These are phyloP conservation scores for Crotalaria pallida DNA, from an alignment of 306 rosid species.

Conservation along the genomic window DNA sequence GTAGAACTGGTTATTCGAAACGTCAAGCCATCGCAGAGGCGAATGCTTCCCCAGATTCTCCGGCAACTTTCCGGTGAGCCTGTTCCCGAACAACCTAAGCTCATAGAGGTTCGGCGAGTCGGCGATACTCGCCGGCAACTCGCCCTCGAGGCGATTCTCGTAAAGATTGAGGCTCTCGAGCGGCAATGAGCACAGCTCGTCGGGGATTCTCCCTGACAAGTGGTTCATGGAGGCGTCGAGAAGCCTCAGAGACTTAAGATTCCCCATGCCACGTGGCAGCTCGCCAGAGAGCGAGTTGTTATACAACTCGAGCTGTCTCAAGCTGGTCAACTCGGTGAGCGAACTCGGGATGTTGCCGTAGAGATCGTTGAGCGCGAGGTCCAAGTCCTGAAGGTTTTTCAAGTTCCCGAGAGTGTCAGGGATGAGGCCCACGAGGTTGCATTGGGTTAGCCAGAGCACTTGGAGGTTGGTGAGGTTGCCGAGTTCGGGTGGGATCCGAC, in stretches of 20 bases:
- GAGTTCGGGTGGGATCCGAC: slow-evolving; percentile 62
- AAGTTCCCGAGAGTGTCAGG: slow-evolving; percentile 62
- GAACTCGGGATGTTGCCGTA: slow-evolving; percentile 63
- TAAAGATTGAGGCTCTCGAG: slow-evolving; percentile 73
- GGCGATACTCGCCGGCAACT: slow-evolving; percentile 63
- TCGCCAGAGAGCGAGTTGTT: slow-evolving; percentile 74
- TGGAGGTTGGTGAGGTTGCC: slow-evolving; percentile 69
- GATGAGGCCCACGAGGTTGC: slow-evolving; percentile 63
- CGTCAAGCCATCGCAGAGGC: slow-evolving; percentile 58
- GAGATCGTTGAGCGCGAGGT: slow-evolving; percentile 58
- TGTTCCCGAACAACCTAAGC: slow-evolving; percentile 59
- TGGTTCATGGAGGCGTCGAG: slow-evolving; percentile 83
- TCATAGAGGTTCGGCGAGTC: slow-evolving; percentile 55
- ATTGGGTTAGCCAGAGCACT: slow-evolving; percentile 66
- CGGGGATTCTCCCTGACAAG: slow-evolving; percentile 63
- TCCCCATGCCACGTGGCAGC: slow-evolving; percentile 60
- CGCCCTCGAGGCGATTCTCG: slow-evolving; percentile 72
- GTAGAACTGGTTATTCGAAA: slow-evolving; percentile 60
- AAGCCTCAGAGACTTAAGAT: slow-evolving; percentile 46
- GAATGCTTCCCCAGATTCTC: slow-evolving; percentile 55
- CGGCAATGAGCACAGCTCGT: slow-evolving; percentile 48
- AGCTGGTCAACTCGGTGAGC: slow-evolving; percentile 44
- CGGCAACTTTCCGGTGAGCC: slow-evolving; percentile 64
- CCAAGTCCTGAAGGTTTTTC: slow-evolving; percentile 49
- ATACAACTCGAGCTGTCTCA: slow-evolving; percentile 69